phyloP scores from a whole-genome alignment of 306 rosid species.

The Leucaena leucocephala region DNA sequence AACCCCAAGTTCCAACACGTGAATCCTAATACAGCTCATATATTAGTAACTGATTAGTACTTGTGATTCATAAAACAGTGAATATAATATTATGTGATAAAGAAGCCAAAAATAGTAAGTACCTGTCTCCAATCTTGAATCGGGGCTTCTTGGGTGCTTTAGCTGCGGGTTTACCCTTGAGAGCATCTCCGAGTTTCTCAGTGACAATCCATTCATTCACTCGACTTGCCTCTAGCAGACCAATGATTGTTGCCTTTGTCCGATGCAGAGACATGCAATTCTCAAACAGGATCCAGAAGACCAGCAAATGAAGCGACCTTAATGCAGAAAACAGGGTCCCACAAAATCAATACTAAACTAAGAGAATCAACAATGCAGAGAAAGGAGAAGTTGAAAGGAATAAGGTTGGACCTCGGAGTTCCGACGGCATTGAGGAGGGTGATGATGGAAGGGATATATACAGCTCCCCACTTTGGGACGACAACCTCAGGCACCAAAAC shows the following conservation, averaged over 20 bases:
- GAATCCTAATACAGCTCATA: conserved; percentile 57
- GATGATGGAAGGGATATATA: conserved; percentile 80
- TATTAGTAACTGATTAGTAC: not conserved
- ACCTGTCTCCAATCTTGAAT: conserved; percentile 86
- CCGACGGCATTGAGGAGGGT: conserved; percentile 89
- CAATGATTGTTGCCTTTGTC: conserved; percentile 85
- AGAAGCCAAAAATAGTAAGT: conserved; percentile 10
- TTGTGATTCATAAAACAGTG: not conserved
- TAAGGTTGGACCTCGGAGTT: conserved; percentile 73
- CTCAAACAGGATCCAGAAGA: conserved; percentile 95
- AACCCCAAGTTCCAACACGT: conserved; percentile 72
- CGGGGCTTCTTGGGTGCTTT: conserved; percentile 66
- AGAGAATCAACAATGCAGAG: not conserved
- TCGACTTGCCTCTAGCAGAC: conserved; percentile 79
- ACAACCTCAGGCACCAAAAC: conserved; percentile 86
- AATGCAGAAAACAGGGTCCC: conserved; percentile 13
- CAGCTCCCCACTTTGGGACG: conserved; percentile 92
- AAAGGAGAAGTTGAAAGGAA: conserved; percentile 17
- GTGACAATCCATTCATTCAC: conserved; percentile 98
- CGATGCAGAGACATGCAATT: conserved; percentile 89
- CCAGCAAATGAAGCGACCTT: conserved; percentile 84
- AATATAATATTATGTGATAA: not conserved
- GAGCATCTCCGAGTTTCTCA: conserved; percentile 87
- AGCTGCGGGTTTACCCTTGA: conserved; percentile 53
- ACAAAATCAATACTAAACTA: not conserved